Conservation (phyloP, 179 eudicot species). For the Silene vulgaris region DNA sequence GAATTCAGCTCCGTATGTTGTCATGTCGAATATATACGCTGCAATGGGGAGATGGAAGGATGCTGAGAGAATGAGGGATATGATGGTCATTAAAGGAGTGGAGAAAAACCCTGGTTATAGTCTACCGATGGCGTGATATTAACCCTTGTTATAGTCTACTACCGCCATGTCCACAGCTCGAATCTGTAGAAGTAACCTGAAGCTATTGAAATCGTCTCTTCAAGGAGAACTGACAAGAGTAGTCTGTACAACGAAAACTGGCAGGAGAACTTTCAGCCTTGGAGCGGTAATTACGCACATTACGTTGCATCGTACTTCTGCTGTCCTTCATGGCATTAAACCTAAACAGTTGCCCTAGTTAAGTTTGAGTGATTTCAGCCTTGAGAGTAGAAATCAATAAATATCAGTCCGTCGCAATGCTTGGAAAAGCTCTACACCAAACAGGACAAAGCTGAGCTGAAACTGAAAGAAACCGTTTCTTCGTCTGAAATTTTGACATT, state of each 20-base stretch:
- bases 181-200: not conserved
- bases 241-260: not conserved
- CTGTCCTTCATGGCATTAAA: not conserved
- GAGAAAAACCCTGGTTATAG: constrained; percentile 45
- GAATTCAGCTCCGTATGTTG: constrained; percentile 52
- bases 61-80: constrained; percentile 48
- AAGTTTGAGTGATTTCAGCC: not conserved
- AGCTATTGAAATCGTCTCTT: not conserved
- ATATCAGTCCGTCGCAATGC: not conserved
- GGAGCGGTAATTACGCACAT: not conserved
- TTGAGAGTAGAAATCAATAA: not conserved
- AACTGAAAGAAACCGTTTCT: not conserved
- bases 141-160: not conserved
- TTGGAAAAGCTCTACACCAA: not conserved
- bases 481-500: not conserved
- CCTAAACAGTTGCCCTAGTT: too few relatives aligned
- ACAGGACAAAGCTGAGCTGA: not conserved
- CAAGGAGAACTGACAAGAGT: not conserved
- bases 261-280: not conserved
- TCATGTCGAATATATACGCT: constrained; percentile 64
- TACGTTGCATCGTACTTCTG: not conserved
- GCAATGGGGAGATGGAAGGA: constrained; percentile 71
- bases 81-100: constrained; percentile 40
- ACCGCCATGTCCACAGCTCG: not conserved
- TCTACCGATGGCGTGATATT: constrained; percentile 12